These are phyloP conservation scores for Danielia reshetovae DNA, from an alignment of 805 yeast species.

Conservation along the genomic window DNA sequence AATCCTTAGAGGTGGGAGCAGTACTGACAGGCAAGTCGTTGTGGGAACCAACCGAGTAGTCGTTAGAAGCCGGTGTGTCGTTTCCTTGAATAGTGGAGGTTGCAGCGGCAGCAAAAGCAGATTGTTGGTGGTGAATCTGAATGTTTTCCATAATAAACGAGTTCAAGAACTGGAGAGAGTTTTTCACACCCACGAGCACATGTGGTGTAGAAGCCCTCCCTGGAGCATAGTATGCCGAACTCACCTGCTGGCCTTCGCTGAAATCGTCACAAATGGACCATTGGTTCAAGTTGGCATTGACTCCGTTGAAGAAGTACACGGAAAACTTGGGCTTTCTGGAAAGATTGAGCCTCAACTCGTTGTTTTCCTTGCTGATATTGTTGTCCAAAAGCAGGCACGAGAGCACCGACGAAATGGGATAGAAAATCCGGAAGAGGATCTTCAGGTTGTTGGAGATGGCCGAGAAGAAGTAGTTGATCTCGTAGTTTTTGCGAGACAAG, in stretches of 20 bases:
- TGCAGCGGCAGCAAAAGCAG: slow-evolving; percentile 2
- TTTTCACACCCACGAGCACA: slow-evolving; percentile 55
- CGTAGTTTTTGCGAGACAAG: slow-evolving; percentile 64
- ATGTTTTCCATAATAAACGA: slow-evolving; percentile 47
- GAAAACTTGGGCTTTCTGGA: slow-evolving; percentile 72
- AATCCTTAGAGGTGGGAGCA: background rate
- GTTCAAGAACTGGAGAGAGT: slow-evolving; percentile 49
- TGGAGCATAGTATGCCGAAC: slow-evolving; percentile 54
- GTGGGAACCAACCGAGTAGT: background rate
- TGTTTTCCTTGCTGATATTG: slow-evolving; percentile 35
- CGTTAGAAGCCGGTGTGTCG: background rate
- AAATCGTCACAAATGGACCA: slow-evolving; percentile 85
- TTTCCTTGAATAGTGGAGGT: no score
- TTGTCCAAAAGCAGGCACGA: slow-evolving; percentile 55
- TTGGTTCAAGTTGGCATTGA: slow-evolving; percentile 51
- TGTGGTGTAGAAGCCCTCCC: slow-evolving; percentile 63
- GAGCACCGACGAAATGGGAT: slow-evolving; percentile 57
- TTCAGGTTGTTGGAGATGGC: slow-evolving; percentile 66
- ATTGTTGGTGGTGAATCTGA: slow-evolving; percentile 10
- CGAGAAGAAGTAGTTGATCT: slow-evolving; percentile 73
- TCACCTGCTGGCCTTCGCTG: slow-evolving; percentile 79
- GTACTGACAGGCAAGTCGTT: background rate
- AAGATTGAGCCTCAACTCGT: slow-evolving; percentile 48
- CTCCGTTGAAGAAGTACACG: slow-evolving; percentile 62
- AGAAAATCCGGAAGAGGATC: slow-evolving; percentile 69